Conservation (phyloP, 1,139 yeast species). For the Kurtzmaniella quercitrusa region DNA sequence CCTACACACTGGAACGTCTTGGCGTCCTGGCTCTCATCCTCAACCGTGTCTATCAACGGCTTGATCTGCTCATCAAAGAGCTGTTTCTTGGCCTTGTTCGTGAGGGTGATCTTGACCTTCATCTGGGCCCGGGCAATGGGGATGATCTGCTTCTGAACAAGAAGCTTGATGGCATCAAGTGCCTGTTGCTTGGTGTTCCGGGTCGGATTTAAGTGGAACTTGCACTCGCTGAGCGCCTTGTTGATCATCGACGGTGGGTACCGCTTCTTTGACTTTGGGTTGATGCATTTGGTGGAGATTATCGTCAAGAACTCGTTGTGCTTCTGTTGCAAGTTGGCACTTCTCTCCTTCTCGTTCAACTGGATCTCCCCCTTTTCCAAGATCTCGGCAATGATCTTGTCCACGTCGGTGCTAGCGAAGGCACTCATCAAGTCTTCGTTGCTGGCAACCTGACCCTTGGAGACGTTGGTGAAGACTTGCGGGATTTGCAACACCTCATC, state of each 20-base stretch:
- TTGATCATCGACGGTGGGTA: slow-evolving; percentile 94
- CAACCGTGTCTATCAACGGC: slow-evolving; percentile 50
- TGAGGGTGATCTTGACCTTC: slow-evolving; percentile 65
- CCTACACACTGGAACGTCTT: slow-evolving; percentile 61
- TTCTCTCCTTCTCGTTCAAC: slow-evolving; percentile 88
- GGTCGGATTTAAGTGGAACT: slow-evolving; percentile 74
- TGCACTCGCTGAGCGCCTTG: slow-evolving; percentile 75
- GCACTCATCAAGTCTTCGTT: slow-evolving; percentile 73
- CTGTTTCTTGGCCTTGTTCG: slow-evolving; percentile 47
- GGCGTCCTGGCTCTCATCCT: slow-evolving; percentile 44
- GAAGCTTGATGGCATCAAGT: slow-evolving; percentile 78
- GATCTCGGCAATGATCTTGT: slow-evolving; percentile 73
- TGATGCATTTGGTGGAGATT: slow-evolving; percentile 85
- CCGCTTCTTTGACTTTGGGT: slow-evolving; percentile 83
- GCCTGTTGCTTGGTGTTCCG: slow-evolving; percentile 87
- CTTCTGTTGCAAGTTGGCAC: slow-evolving; percentile 66
- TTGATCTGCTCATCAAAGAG: slow-evolving; percentile 44
- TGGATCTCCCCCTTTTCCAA: slow-evolving; percentile 90
- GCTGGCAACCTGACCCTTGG: slow-evolving; percentile 92
- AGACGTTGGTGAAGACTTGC: slow-evolving; percentile 89
- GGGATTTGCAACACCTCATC: slow-evolving; percentile 96
- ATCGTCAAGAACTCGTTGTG: slow-evolving; percentile 81
- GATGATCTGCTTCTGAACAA: slow-evolving; percentile 73
- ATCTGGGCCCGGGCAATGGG: slow-evolving; percentile 94
- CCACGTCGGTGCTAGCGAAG: slow-evolving; percentile 74